Evolutionary conservation across 2,329 filamentous ascomycete species (phyloP), one percentile per base, ranked within the genome.

Genomic region (Zasmidium citrigriseum): DNA sequence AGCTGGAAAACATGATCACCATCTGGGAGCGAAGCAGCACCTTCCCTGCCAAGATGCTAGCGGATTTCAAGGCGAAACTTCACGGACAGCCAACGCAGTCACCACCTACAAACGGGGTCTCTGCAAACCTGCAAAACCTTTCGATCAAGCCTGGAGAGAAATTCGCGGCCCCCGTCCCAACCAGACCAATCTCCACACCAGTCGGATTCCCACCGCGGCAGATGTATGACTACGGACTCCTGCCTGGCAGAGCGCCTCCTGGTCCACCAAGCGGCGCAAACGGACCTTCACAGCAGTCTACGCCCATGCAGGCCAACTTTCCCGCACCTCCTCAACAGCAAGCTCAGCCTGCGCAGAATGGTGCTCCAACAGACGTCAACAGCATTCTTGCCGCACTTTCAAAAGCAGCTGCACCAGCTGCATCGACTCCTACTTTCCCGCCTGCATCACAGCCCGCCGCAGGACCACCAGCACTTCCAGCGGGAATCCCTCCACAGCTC

Each of bases 1-100:
- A 97, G 81, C 93, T 98, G 76, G 88, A 83, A 73, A 98, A 98
- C 76, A 85, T 99, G 68, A 82, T 98, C 78, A 93, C 96, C 73
- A 99, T 99, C 67, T 99, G 95, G 95, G 93, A 97, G 74, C 95
- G 95, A 72, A 91, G 91, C 64, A 88, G 89, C 73, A 98, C 93
- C 21, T 98, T 99, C 75, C 92, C 95, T 23, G 74, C 83, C 45
- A 76, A 87, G 54, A 88, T 96, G 86, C 85, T 99, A 68, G 74
- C 78, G n/a, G 86, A 85, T 38, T 96, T 96, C 82, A 93, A 91
- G 77, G 83, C 90, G 72, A 93, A 67, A 65, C 62, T 72, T 21
- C 66, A 61, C 53, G 60, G 61, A 45, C 25, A 29, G 18, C 23
- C 56, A 29, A 52, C 51, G 34, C 56, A 59, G 20, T 27, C 55